Evolutionary conservation across 306 rosid species (phyloP), one percentile per base, ranked within the genome.

Genomic region (peach (Prunus persica)): DNA sequence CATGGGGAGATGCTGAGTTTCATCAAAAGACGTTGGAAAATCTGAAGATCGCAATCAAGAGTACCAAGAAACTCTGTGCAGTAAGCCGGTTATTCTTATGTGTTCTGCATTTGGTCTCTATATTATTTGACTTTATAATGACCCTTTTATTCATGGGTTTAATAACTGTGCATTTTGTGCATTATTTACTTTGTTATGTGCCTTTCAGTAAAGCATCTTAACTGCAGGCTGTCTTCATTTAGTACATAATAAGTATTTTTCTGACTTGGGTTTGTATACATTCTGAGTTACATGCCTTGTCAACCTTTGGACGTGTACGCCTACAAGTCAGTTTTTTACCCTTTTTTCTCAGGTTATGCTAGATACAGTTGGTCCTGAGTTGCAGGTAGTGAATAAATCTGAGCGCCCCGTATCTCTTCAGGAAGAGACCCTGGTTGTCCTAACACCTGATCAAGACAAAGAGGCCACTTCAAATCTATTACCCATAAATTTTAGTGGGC

Each of bases 11-110:
- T 80, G 60, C 85, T 25, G 89, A 86, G 62, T 93, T 84, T 76
- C 97, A 93, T 83, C 97, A 90, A 87, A 93, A 90, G 89, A 83
- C 97, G 46, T 50, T 89, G 80, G 93, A 87, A 82, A 93, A 93
- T 77, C 79, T 93, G 78, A 90, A 76, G 82, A 71, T 66, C 63
- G 96, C 97, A 27, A 65, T 93, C 73, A 89, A 85, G 76, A 57
- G 43, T 25, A 82, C 97, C 68, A 77, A 71, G 72, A 93, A 90
- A 86, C 96, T 93, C 13, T 93, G 97, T 75, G 92, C 94, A 62
- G 97, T 93, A 87, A 81, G 73, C 65, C 41, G 68, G 58, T 71
- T 78, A 30, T 65, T 67, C 34, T 18, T 50, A 66, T 56, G 9
- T 4, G n/a, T 30, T 56, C 60, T 61, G 56, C 76, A 52, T 72